These are phyloP conservation scores for Leptographium flavum DNA, from an alignment of 2,329 filamentous ascomycete genomes.

Conservation along the genomic window DNA sequence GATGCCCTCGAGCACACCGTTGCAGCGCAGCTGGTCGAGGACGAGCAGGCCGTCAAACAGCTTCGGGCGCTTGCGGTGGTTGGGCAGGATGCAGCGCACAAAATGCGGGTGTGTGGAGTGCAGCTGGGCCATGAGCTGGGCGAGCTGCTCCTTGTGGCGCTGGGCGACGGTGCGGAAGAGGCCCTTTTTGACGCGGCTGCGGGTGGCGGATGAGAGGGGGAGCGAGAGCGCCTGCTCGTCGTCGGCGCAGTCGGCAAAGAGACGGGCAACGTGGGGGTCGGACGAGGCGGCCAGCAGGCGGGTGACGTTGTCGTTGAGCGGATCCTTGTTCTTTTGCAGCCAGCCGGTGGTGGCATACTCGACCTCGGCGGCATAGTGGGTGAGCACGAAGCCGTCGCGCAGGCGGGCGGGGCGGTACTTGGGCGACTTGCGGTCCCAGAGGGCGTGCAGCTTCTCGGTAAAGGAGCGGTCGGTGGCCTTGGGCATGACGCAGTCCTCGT, in stretches of 20 bases:
- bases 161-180: conserved; percentile 95
- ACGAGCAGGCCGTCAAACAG: conserved; percentile 86
- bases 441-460: conserved; percentile 88
- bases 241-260: conserved; percentile 79
- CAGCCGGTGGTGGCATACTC: conserved; percentile 92
- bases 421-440: conserved; percentile 91
- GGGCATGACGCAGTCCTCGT: conserved; percentile 97
- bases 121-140: conserved; percentile 85
- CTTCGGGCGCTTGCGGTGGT: conserved; percentile 94
- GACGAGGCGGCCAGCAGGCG: conserved; percentile 69
- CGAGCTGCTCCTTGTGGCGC: conserved; percentile 94
- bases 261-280: conserved; percentile 66
- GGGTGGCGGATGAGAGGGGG: conserved; percentile 35
- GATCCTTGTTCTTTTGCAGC: conserved; percentile 99
- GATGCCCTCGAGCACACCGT: conserved; percentile 98
- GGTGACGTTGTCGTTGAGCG: conserved; percentile 92
- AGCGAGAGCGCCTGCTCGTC: conserved; percentile 44
- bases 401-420: conserved; percentile 87
- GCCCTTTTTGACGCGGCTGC: conserved; percentile 86
- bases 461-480: conserved; percentile 96
- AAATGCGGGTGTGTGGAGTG: conserved; percentile 97
- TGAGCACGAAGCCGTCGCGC: conserved; percentile 85
- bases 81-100: conserved; percentile 92
- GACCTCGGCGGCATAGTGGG: conserved; percentile 94
- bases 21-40: conserved; percentile 91